Percentiles rank a stretch among this genome's conserved stretches.
These are phyloP conservation scores for Venturia pyrina DNA, from an alignment of 2,329 filamentous ascomycete genomes.

Conservation along the genomic window DNA sequence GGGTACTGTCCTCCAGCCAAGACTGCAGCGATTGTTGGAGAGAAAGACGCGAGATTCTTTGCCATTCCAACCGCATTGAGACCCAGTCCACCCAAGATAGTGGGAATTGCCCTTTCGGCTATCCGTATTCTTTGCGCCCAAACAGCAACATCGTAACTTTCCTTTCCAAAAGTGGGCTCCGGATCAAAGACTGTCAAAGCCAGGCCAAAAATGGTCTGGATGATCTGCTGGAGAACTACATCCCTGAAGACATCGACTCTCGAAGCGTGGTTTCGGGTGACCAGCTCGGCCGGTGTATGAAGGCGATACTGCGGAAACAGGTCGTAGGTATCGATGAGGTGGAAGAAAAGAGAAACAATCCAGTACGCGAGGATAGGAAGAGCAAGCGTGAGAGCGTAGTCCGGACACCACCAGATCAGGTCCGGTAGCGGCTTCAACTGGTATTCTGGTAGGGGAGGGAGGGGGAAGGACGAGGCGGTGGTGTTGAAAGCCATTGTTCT, in stretches of 20 bases:
- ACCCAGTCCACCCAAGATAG: constrained; percentile 59
- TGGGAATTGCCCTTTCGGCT: constrained; percentile 67
- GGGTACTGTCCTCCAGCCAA: constrained; percentile 77
- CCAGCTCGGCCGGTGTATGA: constrained; percentile 86
- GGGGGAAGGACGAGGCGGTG: constrained; percentile 46
- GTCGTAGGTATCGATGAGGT: constrained; percentile 75
- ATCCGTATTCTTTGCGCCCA: constrained; percentile 79
- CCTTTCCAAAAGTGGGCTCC: constrained; percentile 62
- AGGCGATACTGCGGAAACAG: constrained; percentile 84
- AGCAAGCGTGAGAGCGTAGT: constrained; percentile 67
- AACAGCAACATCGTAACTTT: constrained; percentile 77
- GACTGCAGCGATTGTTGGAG: constrained; percentile 65
- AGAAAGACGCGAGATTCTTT: constrained; percentile 59
- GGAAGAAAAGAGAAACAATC: constrained; percentile 75
- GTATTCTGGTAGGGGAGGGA: constrained; percentile 83
- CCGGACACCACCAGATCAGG: constrained; percentile 67
- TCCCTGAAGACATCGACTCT: constrained; percentile 81
- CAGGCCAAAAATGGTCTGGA: constrained; percentile 67
- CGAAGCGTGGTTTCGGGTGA: constrained; percentile 76
- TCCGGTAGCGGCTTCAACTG: constrained; percentile 59
- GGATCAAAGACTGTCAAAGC: constrained; percentile 63
- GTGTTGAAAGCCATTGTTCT: constrained; percentile 16
- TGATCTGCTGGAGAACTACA: constrained; percentile 82
- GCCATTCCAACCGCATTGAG: constrained; percentile 67
- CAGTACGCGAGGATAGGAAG: constrained; percentile 81